phyloP scores from a whole-genome alignment of 148 eudicot genomes.

The Fagopyrum homotropicum region DNA sequence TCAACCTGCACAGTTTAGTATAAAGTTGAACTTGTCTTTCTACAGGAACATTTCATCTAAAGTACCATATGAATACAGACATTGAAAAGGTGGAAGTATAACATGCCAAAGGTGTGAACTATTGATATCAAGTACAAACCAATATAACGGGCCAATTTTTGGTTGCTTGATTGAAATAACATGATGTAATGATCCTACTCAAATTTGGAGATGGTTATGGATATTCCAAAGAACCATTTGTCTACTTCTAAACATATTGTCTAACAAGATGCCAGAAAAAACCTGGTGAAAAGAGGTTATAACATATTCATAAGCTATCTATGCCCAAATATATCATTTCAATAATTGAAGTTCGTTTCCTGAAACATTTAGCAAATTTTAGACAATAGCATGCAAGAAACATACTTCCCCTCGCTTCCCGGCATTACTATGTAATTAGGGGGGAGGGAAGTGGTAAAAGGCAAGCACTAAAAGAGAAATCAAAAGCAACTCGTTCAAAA shows the following conservation, averaged over 20 bases:
- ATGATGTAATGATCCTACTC: background rate
- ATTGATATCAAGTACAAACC: background rate
- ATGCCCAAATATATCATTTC: background rate
- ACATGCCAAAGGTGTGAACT: conserved; percentile 3
- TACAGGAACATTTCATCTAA: background rate
- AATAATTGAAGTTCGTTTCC: background rate
- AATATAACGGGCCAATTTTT: background rate
- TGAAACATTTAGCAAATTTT: background rate
- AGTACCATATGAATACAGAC: background rate
- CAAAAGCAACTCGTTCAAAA: background rate
- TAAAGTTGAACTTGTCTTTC: background rate
- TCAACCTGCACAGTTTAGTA: conserved; percentile 58
- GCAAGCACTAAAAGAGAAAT: background rate
- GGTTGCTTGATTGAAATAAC: conserved; percentile 2
- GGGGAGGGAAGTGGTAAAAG: background rate
- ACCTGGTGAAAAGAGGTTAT: background rate
- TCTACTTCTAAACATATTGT: background rate
- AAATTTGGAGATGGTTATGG: background rate
- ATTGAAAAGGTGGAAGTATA: background rate
- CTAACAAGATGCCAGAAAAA: background rate
- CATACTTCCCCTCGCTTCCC: background rate
- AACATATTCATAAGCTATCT: background rate
- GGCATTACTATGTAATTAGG: background rate
- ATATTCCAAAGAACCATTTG: background rate
- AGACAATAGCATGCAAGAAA: background rate